Percentiles rank a stretch among this genome's conserved stretches.
phyloP scores from a whole-genome alignment of 768 basidiomycete species.

The Clavaria fumosa region DNA sequence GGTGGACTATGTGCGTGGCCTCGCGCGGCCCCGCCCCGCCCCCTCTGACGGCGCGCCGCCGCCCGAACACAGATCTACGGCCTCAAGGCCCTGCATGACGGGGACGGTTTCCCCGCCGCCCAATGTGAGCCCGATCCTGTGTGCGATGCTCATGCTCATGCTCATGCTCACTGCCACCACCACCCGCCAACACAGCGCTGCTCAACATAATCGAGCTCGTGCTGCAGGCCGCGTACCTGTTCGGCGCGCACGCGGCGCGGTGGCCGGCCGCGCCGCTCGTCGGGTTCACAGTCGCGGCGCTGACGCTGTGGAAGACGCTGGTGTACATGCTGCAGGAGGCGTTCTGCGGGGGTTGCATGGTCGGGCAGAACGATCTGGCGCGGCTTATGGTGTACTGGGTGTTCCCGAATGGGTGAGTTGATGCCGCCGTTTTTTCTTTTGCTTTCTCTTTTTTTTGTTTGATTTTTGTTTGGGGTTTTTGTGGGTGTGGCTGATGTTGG shows the following conservation, averaged over 20 bases:
- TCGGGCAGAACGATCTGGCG: constrained; percentile 53
- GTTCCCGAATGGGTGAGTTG: constrained; percentile 60
- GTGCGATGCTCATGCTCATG: not conserved
- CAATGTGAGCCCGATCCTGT: constrained; percentile 43
- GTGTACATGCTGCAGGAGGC: constrained; percentile 77
- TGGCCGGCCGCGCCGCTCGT: constrained; percentile 58
- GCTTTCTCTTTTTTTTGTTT: not conserved
- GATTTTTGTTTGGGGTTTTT: not conserved
- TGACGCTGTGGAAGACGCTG: constrained; percentile 76
- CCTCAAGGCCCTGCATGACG: constrained; percentile 38
- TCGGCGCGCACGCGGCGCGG: constrained; percentile 45
- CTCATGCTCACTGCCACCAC: not conserved
- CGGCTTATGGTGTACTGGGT: constrained; percentile 50
- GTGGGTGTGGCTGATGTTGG: not conserved
- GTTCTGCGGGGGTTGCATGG: constrained; percentile 53
- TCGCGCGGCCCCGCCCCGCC: no score
- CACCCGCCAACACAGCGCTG: constrained; percentile 32
- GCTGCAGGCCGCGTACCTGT: constrained; percentile 64
- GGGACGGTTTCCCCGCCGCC: constrained; percentile 73
- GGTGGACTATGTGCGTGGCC: constrained; percentile 23
- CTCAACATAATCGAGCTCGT: constrained; percentile 67
- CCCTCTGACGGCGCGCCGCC: not conserved
- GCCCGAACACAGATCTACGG: constrained; percentile 67
- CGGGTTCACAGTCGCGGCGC: constrained; percentile 54
- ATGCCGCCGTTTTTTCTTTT: not conserved